Evolutionary conservation across 768 basidiomycete species (phyloP).

Genomic region (Suillus subluteus): DNA sequence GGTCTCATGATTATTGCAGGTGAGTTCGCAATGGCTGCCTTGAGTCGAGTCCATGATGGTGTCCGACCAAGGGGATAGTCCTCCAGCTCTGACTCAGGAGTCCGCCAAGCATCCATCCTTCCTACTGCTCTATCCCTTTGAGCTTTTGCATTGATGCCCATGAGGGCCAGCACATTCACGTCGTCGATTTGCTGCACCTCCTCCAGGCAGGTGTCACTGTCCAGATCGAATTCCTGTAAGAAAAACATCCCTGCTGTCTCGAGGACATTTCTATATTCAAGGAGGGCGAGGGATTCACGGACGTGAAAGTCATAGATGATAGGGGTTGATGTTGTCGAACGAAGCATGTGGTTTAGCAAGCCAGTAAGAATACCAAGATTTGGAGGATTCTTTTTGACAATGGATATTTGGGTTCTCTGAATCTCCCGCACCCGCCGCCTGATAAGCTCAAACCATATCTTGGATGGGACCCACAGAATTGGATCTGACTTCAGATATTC

Average conservation of each 20-base stretch:
- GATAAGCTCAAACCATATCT: conserved; percentile 16
- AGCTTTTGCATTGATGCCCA: neutral
- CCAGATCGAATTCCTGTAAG: conserved; percentile 6
- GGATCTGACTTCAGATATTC: conserved; percentile 10
- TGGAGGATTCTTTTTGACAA: neutral
- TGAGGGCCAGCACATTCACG: neutral
- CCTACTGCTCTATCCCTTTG: neutral
- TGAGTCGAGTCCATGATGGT: conserved; percentile 13
- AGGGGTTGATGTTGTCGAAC: conserved; percentile 8
- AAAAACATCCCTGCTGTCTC: conserved; percentile 17
- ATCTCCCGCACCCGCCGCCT: neutral
- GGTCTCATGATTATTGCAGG: conserved; percentile 11
- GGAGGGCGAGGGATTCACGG: conserved; percentile 15
- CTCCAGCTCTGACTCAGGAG: neutral
- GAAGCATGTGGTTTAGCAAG: conserved; percentile 13
- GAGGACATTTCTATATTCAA: conserved; percentile 5
- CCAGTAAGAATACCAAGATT: conserved; percentile 19
- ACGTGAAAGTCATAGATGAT: conserved; percentile 19
- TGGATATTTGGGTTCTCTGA: conserved; percentile 11
- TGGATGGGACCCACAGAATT: conserved; percentile 14
- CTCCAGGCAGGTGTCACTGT: neutral
- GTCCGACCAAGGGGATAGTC: neutral
- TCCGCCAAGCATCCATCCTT: neutral
- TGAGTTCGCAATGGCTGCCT: neutral
- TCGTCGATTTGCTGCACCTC: conserved; percentile 10